phyloP scores from a whole-genome alignment of 2,329 filamentous ascomycete genomes.

The Scorias spongiosa region DNA sequence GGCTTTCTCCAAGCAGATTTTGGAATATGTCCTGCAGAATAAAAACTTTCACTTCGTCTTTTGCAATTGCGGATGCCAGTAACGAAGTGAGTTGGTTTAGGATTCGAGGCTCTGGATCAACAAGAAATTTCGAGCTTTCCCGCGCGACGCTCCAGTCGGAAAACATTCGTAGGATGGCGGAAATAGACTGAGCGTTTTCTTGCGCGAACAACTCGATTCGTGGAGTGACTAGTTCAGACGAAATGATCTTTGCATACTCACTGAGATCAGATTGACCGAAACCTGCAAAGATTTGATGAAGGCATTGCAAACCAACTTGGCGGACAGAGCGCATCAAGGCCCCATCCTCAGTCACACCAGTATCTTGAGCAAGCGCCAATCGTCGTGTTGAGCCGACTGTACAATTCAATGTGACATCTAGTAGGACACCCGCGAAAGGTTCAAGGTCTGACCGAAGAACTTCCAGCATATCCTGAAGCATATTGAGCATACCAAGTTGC shows the following conservation, averaged over 20 bases:
- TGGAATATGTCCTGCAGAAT: conserved; percentile 59
- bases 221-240: conserved; percentile 61
- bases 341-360: conserved; percentile 18
- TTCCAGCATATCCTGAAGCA: conserved; percentile 74
- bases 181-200: conserved; percentile 82
- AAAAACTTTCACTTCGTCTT: conserved; percentile 75
- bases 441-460: conserved; percentile 63
- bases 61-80: conserved; percentile 56
- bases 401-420: conserved; percentile 71
- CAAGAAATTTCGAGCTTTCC: conserved; percentile 54
- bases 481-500: conserved; percentile 81
- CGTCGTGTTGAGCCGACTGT: conserved; percentile 27
- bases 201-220: conserved; percentile 62
- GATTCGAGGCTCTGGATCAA: conserved; percentile 42
- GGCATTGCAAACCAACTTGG: conserved; percentile 64
- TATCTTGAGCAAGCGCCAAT: conserved; percentile 15
- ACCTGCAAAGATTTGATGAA: conserved; percentile 63
- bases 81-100: conserved; percentile 58
- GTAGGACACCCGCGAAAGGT: conserved; percentile 51
- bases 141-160: conserved; percentile 62
- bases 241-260: conserved; percentile 53
- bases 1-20: conserved; percentile 47
- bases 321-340: conserved; percentile 53
- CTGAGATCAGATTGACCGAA: conserved; percentile 57
- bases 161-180: conserved; percentile 66